Evolutionary conservation across 192 early-diverging fungal genomes (phyloP).

Genomic region (Linnemannia hyalina): DNA sequence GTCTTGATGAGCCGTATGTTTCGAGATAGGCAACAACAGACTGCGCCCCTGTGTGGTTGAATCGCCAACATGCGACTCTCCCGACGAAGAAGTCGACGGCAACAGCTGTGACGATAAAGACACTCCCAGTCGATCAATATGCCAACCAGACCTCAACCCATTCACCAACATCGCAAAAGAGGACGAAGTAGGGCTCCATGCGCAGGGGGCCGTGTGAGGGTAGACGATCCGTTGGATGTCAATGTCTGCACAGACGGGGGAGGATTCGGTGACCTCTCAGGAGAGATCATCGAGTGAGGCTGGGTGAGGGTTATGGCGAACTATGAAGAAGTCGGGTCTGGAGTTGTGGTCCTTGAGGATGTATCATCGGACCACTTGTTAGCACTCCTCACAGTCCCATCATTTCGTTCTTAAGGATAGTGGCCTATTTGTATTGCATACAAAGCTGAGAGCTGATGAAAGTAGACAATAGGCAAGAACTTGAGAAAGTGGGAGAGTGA

Average conservation of each 20-base stretch:
- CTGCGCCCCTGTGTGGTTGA: not conserved
- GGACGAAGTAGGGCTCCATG: not conserved
- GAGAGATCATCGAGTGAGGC: not conserved
- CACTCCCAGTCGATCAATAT: not conserved
- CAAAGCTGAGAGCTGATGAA: too few species aligned
- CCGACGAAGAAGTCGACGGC: not conserved
- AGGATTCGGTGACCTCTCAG: not conserved
- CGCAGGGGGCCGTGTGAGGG: not conserved
- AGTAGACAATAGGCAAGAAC: too few species aligned
- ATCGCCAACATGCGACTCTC: not conserved
- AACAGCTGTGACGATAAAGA: not conserved
- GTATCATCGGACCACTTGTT: not conserved
- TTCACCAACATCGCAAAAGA: not conserved
- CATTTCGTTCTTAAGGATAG: too few species aligned
- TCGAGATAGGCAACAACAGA: not conserved
- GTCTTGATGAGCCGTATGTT: not conserved
- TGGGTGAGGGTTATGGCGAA: not conserved
- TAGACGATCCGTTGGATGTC: not conserved
- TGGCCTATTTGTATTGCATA: too few species aligned
- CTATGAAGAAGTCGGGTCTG: not conserved
- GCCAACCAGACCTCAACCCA: not conserved
- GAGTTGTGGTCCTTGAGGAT: not conserved
- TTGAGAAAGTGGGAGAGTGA: not conserved
- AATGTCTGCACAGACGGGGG: not conserved
- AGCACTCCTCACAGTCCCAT: not conserved